Base-by-base conservation (phyloP, 331 rosid species). In the Acacia concinna region DNA sequence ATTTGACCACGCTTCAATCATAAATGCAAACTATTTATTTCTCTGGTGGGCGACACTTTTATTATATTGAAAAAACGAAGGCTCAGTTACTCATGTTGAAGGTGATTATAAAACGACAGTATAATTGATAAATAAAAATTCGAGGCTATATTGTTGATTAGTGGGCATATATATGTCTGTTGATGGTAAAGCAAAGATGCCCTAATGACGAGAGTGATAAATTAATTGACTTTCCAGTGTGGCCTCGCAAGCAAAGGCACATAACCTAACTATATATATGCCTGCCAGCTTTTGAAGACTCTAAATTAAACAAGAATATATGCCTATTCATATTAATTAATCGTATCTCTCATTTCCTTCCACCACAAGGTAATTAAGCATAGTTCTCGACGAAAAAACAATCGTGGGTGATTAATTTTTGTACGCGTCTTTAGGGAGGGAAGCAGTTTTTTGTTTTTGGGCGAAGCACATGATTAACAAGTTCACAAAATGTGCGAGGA, bases 201-300 rank as follows among this genome's bases (percentile, higher is more conserved):
- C 40, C 20, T 70, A n/a, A n/a, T n/a, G 38, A 70, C 27, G 3
- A 30, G n/a, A 27, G 23, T 1, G 49, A n/a, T 12, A 4, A 8
- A 65, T 64, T 3, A 44, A 65, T 64, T 3, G 47, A 35, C 72
- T 72, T 72, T 49, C 37, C 76, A 72, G 47, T 4, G 64, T 18
- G 64, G 46, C 60, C 6, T 70, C 23, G 38, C 57, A 27, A 44
- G 74, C 38, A 5, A 46, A 44, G 38, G 52, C 59, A 71, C 75
- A 8, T 56, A 1, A 44, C 40, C 31, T 13, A 47, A 30, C 10
- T 18, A 46, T 2, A 10, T 18, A 46, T 2, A 10, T 56, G 64
- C 64, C 32, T 1, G 23, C 68, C 64, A 31, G 47, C 46, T 65
- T 31, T 49, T 71, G 31, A 43, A 47, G 40, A 27, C 18, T 18